Conservation (phyloP, 176 grass and related monocot genomes). For the Oryza glaberrima region DNA sequence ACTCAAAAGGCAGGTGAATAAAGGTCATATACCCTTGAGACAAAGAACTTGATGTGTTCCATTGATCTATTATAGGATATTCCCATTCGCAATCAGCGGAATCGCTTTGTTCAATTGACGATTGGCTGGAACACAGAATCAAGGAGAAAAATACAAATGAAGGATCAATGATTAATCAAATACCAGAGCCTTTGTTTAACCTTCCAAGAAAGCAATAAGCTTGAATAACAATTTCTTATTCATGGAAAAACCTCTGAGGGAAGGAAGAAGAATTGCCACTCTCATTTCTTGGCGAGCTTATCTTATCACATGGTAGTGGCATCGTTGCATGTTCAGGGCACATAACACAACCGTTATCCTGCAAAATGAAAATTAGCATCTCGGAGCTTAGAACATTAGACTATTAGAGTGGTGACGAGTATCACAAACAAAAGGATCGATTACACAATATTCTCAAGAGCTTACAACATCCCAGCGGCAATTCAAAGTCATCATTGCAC, state of each 20-base stretch:
- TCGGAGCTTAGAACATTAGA: neutral
- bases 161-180: neutral
- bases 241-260: constrained; percentile 6
- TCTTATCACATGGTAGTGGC: constrained; percentile 17
- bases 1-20: neutral
- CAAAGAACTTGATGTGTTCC: neutral
- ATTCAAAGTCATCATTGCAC: constrained; percentile 46
- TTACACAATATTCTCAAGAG: neutral
- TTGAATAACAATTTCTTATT: constrained; percentile 11
- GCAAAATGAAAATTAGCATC: neutral
- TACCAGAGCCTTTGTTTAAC: neutral
- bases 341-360: neutral
- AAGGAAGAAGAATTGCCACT: constrained; percentile 10
- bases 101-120: neutral
- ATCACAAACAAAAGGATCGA: neutral
- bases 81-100: neutral
- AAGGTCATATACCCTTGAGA: neutral
- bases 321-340: constrained; percentile 45
- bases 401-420: neutral
- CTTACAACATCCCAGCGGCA: constrained; percentile 76
- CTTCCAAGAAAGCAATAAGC: neutral
- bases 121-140: constrained; percentile 28
- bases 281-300: neutral
- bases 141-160: neutral
- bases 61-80: constrained; percentile 19